Evolutionary conservation across 2,329 filamentous ascomycete species (phyloP), one percentile per base, ranked within the genome.

Genomic region (Ophiostoma pallidulum): DNA sequence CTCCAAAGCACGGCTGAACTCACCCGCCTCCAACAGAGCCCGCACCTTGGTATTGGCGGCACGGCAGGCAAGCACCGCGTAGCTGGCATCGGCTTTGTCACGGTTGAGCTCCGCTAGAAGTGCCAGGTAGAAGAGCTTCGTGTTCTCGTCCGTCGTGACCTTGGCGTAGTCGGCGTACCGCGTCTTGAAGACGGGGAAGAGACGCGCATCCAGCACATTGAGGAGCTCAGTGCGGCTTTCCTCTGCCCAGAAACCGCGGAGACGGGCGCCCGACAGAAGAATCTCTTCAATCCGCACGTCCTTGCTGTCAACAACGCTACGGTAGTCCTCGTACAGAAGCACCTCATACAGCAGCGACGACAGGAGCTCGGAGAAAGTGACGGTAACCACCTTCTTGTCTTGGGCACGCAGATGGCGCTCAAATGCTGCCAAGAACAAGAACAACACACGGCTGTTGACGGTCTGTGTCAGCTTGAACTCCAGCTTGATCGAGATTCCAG

Each of bases 381-480:
- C 47, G 3, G 56, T 51, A 5, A 20, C 31, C 2, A 58, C 51
- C 14, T 66, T 60, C 18, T 61, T 35, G 9, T 60, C 51, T 14
- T 66, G 60, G 12, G 60, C 57, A 18, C 60, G 58, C 3, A 72
- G 58, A 4, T 62, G 60, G 33, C 68, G 65, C 53, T 73, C 67
- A 29, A 73, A 67, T 1, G 63, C 61, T 4, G 69, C 67, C 1
- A 73, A 56, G 57, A 73, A 73, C 10, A 72, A 61, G 20, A 72
- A 66, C 4, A 65, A 62, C 0, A 61, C 57, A 48, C 35, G 45
- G 42, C 48, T 52, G 45, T 48, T 48, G 32, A 50, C 31, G 9
- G 28, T 24, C 9, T 62, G 66, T 43, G 58, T 62, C 33, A 66
- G 54, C 35, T 62, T 60, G 2, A 58, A 56, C 2, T 64, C 57